These are phyloP conservation scores for Aspergillus sp. DNA, from an alignment of 2,329 filamentous ascomycete species.

Conservation along the genomic window DNA sequence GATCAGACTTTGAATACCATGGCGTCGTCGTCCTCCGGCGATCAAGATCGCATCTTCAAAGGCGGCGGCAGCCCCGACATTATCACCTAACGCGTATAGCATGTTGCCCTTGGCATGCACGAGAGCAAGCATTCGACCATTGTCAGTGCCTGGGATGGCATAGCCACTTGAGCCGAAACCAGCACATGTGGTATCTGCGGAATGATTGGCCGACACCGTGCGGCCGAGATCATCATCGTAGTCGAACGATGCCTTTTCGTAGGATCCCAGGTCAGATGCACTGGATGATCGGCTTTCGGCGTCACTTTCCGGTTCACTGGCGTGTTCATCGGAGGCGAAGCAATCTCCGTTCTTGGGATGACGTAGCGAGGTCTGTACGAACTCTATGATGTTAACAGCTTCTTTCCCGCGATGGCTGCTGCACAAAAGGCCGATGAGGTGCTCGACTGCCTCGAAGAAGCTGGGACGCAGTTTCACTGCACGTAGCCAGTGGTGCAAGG, in stretches of 20 bases:
- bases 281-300: constrained; percentile 54
- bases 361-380: constrained; percentile 73
- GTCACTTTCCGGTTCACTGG: constrained; percentile 61
- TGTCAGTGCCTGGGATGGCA: constrained; percentile 78
- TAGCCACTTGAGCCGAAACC: constrained; percentile 81
- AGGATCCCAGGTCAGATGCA: constrained; percentile 50
- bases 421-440: constrained; percentile 85
- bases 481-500: constrained; percentile 78
- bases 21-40: constrained; percentile 69
- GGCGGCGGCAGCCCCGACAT: constrained; percentile 74
- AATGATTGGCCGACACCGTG: constrained; percentile 23
- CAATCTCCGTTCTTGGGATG: constrained; percentile 49
- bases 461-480: constrained; percentile 81
- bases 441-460: constrained; percentile 93
- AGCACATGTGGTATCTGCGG: constrained; percentile 32
- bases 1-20: constrained; percentile 76
- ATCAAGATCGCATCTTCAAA: constrained; percentile 96
- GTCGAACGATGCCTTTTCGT: constrained; percentile 59
- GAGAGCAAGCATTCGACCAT: constrained; percentile 87
- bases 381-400: constrained; percentile 82
- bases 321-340: constrained; percentile 51
- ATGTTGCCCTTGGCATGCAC: constrained; percentile 99
- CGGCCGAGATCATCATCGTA: constrained; percentile 48
- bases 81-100: constrained; percentile 85
- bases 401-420: constrained; percentile 76